These are phyloP conservation scores for Ascochyta fabae DNA, from an alignment of 2,329 filamentous ascomycete species.

Conservation along the genomic window DNA sequence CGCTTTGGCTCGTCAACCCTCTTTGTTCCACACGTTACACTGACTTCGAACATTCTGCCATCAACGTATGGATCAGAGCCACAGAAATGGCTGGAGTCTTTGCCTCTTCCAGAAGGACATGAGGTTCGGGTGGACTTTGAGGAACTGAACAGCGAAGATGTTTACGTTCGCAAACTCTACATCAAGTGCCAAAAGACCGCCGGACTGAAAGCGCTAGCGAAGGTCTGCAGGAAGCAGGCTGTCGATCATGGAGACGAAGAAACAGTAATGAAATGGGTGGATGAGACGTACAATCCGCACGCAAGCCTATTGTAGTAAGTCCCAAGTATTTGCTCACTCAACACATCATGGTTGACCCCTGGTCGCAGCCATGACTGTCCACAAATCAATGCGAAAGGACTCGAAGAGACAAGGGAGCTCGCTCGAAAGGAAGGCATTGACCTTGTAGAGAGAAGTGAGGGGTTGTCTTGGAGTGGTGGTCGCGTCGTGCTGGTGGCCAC, in stretches of 20 bases:
- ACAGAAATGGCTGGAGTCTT: conserved; percentile 47
- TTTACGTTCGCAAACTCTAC: conserved; percentile 51
- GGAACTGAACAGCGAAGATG: conserved; percentile 41
- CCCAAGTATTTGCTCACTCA: not conserved
- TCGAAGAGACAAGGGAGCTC: conserved; percentile 30
- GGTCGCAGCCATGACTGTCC: conserved; percentile 36
- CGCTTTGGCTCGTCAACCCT: conserved; percentile 46
- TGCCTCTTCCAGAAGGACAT: conserved; percentile 29
- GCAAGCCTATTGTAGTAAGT: conserved; percentile 53
- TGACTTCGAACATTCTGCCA: conserved; percentile 47
- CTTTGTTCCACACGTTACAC: conserved; percentile 53
- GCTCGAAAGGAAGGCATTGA: conserved; percentile 32
- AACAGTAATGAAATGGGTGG: conserved; percentile 39
- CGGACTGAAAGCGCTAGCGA: conserved; percentile 38
- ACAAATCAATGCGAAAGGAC: conserved; percentile 25
- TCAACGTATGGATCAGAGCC: conserved; percentile 37
- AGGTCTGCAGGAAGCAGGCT: conserved; percentile 35
- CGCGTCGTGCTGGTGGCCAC: conserved; percentile 51
- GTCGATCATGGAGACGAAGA: conserved; percentile 31
- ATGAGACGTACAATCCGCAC: conserved; percentile 48
- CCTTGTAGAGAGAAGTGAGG: conserved; percentile 21
- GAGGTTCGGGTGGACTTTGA: conserved; percentile 39
- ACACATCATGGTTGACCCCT: not conserved
- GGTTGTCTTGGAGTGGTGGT: conserved; percentile 44
- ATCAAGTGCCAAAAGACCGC: conserved; percentile 42